A percentile compares a stretch with the other conserved stretches of the same genome.
Evolutionary conservation across 2,329 filamentous ascomycete genomes (phyloP).

Genomic region (Torrubiella hemipterigena): DNA sequence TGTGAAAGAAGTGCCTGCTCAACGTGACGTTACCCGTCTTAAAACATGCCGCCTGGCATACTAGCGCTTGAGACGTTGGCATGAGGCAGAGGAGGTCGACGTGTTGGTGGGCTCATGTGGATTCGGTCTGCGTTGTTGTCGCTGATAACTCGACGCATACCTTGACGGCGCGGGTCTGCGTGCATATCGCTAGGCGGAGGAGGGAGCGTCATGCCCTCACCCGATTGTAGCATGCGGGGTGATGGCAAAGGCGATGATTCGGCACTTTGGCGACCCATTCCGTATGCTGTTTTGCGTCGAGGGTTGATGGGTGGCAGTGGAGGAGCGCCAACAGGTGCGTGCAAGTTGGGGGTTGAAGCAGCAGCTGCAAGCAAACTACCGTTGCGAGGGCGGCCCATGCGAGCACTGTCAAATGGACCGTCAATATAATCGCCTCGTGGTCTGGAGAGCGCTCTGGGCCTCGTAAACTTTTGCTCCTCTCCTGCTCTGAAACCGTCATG

Average conservation of each 20-base stretch:
- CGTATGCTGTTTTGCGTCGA: slow-evolving; percentile 33
- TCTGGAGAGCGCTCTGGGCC: not conserved
- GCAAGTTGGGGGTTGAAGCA: slow-evolving; percentile 24
- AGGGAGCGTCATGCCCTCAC: slow-evolving; percentile 13
- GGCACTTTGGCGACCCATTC: slow-evolving; percentile 20
- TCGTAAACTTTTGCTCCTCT: slow-evolving; percentile 27
- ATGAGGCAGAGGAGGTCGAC: slow-evolving; percentile 14
- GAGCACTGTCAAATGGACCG: not conserved
- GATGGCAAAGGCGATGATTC: slow-evolving; percentile 16
- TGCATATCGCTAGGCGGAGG: too few relatives aligned
- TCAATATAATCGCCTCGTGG: slow-evolving; percentile 26
- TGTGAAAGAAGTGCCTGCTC: too few relatives aligned
- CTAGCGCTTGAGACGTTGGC: slow-evolving; percentile 16
- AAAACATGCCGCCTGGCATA: slow-evolving; percentile 35
- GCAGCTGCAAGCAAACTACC: slow-evolving; percentile 20
- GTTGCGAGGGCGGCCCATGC: slow-evolving; percentile 18
- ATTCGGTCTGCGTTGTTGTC: slow-evolving; percentile 22
- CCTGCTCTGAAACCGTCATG: too few relatives aligned
- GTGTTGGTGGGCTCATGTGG: slow-evolving; percentile 12
- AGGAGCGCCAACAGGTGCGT: slow-evolving; percentile 24
- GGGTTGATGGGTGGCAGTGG: slow-evolving; percentile 49
- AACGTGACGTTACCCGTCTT: too few relatives aligned
- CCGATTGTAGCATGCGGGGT: slow-evolving; percentile 8
- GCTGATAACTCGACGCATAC: slow-evolving; percentile 29
- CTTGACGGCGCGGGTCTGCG: slow-evolving; percentile 22